These are phyloP conservation scores for Stentor coeruleus DNA, from an alignment of 73 alveolate species.

Conservation along the genomic window DNA sequence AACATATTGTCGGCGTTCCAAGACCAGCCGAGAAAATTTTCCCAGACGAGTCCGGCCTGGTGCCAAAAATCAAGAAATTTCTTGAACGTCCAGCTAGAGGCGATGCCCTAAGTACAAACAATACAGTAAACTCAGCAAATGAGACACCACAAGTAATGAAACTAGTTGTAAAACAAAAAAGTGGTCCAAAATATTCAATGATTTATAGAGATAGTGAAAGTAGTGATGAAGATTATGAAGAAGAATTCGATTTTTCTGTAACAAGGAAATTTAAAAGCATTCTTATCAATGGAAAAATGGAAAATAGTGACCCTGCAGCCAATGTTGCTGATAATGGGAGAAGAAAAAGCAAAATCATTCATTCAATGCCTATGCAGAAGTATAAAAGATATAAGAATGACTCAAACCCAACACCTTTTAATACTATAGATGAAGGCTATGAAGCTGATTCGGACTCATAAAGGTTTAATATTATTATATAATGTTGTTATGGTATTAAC, in stretches of 20 bases:
- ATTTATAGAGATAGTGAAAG: not conserved
- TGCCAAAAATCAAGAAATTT: slow-evolving; percentile 17
- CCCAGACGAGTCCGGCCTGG: not conserved
- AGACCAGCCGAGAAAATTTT: not conserved
- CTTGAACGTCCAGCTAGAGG: not conserved
- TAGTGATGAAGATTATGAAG: not conserved
- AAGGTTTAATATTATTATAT: no score
- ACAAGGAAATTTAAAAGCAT: not conserved
- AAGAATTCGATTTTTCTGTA: not conserved
- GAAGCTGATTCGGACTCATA: slow-evolving; percentile 1
- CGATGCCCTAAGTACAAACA: not conserved
- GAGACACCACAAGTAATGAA: not conserved
- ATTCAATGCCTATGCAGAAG: not conserved
- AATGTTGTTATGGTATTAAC: no score
- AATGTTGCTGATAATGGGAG: not conserved
- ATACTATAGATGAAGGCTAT: slow-evolving; percentile 1
- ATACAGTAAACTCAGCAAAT: not conserved
- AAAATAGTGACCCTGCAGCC: not conserved
- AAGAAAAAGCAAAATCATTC: no score
- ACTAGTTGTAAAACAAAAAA: not conserved
- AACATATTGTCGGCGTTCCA: slow-evolving; percentile 18
- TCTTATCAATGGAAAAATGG: not conserved
- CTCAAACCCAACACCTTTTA: not conserved
- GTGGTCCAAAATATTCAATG: not conserved
- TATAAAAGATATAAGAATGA: no score